Evolutionary conservation across 108 stramenopile genomes (phyloP), one percentile per base, ranked within the genome.

Genomic region (Conticribra weissflogii): DNA sequence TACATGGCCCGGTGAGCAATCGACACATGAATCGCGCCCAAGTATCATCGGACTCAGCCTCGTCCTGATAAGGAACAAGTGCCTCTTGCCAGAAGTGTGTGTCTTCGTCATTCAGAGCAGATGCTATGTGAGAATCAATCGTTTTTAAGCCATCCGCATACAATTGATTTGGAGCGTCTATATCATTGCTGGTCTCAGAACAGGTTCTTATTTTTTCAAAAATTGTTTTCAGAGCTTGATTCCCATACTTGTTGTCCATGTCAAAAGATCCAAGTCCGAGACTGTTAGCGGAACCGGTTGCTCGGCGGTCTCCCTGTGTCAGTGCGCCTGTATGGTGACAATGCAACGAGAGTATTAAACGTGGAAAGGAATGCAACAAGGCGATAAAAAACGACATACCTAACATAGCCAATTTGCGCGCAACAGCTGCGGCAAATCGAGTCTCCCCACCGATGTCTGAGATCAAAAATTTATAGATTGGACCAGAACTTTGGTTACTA

Each of bases 391-490:
- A n/a, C n/a, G n/a, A n/a, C n/a, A n/a, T n/a, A n/a, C n/a, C 90
- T 5, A 91, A 78, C 12, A 72, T 69, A 24, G 81, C 85, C 33
- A 92, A 71, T 0, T 88, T 78, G 57, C 72, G 83, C 8, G 88
- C 87, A 34, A 92, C 91, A 1, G 89, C 87, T 18, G 88, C 53
- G n/a, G 86, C 83, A 53, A 92, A 92, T 5, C 89, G 74, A 28
- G 53, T 77, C 53, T 92, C 91, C 17, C 89, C 91, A 33, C 89
- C 89, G 0, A 87, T 65, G 54, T 84, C 76, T 44, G 74, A 83
- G 30, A 84, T 66, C 14, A 84, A 44, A 21, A 85, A 76, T 59
- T 76, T 78, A 55, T 85, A 88, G 18, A 71, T 58, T 16, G 87
- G 87, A 14, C 83, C 87, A 1, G 76, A 68, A 12, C 47, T 30